Base-by-base conservation (phyloP, 257 asterid genomes). In the Nemophila menziesii region DNA sequence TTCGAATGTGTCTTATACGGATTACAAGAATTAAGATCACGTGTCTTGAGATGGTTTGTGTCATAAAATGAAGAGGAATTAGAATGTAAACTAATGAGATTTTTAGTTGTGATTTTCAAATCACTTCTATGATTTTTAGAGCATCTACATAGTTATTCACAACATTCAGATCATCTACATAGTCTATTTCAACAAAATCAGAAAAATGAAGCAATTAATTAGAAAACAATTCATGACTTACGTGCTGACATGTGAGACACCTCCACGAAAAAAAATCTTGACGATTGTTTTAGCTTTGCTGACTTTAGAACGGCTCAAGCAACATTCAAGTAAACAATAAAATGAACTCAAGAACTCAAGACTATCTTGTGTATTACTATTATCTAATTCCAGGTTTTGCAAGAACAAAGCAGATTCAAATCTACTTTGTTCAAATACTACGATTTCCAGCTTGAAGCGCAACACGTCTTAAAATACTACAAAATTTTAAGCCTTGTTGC, bases 371-470 rank as follows among this genome's bases (percentile, higher is more conserved):
- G 84, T 95, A 70, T 84, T 86, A 49, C 80, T 86, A 74, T 84
- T 84, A 72, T 84, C 96, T 47, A 90, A 79, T 65, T 80, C 96
- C 64, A 90, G 65, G 42, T 93, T 76, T 67, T 71, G 79, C 61
- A 90, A 84, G 64, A 90, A 81, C 36, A 93, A 93, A 40, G 98
- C 98, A 24, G 98, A 85, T 65, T 90, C 98, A 70, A 90, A n/a
- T n/a, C n/a, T n/a, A n/a, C n/a, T n/a, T n/a, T n/a, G n/a, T n/a
- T n/a, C n/a, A n/a, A n/a, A n/a, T n/a, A n/a, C n/a, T n/a, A n/a
- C n/a, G n/a, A n/a, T n/a, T n/a, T n/a, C n/a, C n/a, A n/a, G n/a
- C n/a, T n/a, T n/a, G n/a, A n/a, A n/a, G n/a, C n/a, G n/a, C n/a
- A n/a, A n/a, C n/a, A n/a, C n/a, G n/a, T n/a, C n/a, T n/a, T n/a